A percentile compares a stretch with the other conserved stretches of the same genome.
These are phyloP conservation scores for Glycine latifolia DNA, from an alignment of 306 rosid genomes.

Conservation along the genomic window DNA sequence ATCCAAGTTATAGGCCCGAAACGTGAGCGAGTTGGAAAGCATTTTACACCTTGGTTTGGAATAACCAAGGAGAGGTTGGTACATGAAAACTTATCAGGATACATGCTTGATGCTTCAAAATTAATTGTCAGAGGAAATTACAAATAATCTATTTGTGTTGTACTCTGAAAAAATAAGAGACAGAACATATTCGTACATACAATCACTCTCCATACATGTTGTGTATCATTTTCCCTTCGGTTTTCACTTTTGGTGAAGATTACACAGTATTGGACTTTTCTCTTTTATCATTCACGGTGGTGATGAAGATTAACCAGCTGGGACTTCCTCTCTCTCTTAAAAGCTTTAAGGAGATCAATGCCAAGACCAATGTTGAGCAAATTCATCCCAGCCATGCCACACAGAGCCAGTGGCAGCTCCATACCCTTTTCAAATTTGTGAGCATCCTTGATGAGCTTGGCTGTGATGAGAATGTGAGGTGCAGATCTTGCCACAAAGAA, in stretches of 20 bases:
- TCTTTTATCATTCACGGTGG: constrained; percentile 59
- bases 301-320: constrained; percentile 34
- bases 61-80: neutral
- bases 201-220: neutral
- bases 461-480: constrained; percentile 80
- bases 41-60: neutral
- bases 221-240: too few relatives aligned
- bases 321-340: constrained; percentile 65
- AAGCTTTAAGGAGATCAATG: constrained; percentile 78
- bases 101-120: neutral
- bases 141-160: constrained; percentile 7
- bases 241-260: neutral
- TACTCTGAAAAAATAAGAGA: neutral
- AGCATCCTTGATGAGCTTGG: constrained; percentile 78
- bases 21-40: too few relatives aligned
- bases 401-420: constrained; percentile 87
- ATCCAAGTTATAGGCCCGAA: too few relatives aligned
- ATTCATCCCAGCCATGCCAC: constrained; percentile 95
- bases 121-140: neutral
- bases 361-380: constrained; percentile 81
- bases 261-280: neutral
- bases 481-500: constrained; percentile 70
- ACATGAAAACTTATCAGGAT: neutral
- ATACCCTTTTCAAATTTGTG: constrained; percentile 74
- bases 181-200: neutral